Evolutionary conservation across 345 rosid genomes (phyloP), one percentile per base, ranked within the genome.

Genomic region (Kandelia obovata): DNA sequence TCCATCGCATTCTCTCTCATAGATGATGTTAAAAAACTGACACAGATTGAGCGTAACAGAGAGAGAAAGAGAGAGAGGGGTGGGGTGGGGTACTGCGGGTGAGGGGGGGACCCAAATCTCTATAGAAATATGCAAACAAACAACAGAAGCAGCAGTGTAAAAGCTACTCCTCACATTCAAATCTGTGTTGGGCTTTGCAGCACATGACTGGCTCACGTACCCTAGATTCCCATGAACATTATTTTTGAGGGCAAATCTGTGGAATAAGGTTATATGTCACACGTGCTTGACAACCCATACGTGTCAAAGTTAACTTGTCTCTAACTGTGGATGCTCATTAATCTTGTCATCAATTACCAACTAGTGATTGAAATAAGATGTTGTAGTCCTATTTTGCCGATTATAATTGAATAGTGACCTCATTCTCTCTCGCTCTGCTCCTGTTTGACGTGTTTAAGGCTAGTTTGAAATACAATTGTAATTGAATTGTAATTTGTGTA

Each of bases 81-180:
- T 13, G 49, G 49, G 49, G 26, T 35, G 43, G 28, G 28, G 9
- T 34, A 34, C 37, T 34, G 37, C 37, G 37, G 21, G 5, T 52
- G 30, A 25, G 81, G 77, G 81, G 81, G 52, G 84, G 77, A 65
- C 86, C 87, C 75, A 79, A 80, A 86, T 80, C 84, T 68, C 61
- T 72, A 71, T 72, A 64, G 76, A 77, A 78, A 73, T 56, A 77
- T 57, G 80, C 69, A 81, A 67, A 70, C 78, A 73, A 78, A 78
- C 84, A 78, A 76, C 68, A 71, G 61, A 60, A 43, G 43, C 64
- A 62, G 77, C 81, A 71, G 78, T 61, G 56, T 32, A 66, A 84
- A 78, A 72, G 79, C 81, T 58, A 71, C 78, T 52, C 73, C 71
- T 61, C 83, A 26, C 72, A 46, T 70, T 71, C 81, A 77, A 69